Conservation (phyloP, 768 basidiomycete species). For the Boletus speciosus region DNA sequence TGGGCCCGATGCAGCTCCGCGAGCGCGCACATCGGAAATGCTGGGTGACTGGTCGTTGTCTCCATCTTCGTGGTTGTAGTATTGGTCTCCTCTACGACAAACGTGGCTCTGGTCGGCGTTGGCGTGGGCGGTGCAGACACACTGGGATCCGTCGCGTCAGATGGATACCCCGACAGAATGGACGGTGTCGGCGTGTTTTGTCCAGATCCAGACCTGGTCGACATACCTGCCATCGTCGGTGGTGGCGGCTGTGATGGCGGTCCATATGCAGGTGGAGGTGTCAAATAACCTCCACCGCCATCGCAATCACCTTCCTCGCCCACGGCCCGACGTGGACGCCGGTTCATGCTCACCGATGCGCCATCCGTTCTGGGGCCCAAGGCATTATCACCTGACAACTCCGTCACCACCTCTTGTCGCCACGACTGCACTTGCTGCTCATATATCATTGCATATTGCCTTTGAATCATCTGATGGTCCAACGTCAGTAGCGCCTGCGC, state of each 20-base stretch:
- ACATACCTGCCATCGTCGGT: background rate
- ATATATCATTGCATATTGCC: slow-evolving; percentile 9
- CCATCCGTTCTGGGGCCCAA: slow-evolving; percentile 4
- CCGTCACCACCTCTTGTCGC: background rate
- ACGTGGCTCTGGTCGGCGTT: slow-evolving; percentile 9
- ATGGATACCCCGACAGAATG: background rate
- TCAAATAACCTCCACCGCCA: background rate
- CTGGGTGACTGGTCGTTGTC: background rate
- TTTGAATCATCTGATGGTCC: slow-evolving; percentile 17
- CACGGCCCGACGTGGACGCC: background rate
- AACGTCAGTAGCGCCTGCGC: slow-evolving; percentile 13
- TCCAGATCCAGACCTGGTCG: background rate
- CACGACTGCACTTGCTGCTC: slow-evolving; percentile 2
- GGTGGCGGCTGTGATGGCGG: background rate
- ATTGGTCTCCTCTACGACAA: slow-evolving; percentile 5
- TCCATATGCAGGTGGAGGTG: slow-evolving; percentile 9
- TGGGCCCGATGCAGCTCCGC: slow-evolving; percentile 20
- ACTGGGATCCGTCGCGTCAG: background rate
- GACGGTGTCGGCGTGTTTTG: background rate
- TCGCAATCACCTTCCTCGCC: background rate
- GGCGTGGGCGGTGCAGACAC: slow-evolving; percentile 3
- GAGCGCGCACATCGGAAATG: slow-evolving; percentile 12
- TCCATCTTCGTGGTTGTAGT: background rate
- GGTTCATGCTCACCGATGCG: background rate
- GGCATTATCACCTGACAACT: slow-evolving; percentile 1